A percentile compares a stretch with the other conserved stretches of the same genome.
phyloP scores from a whole-genome alignment of 176 grass and related monocot genomes.

The Coix lacrymajobi region DNA sequence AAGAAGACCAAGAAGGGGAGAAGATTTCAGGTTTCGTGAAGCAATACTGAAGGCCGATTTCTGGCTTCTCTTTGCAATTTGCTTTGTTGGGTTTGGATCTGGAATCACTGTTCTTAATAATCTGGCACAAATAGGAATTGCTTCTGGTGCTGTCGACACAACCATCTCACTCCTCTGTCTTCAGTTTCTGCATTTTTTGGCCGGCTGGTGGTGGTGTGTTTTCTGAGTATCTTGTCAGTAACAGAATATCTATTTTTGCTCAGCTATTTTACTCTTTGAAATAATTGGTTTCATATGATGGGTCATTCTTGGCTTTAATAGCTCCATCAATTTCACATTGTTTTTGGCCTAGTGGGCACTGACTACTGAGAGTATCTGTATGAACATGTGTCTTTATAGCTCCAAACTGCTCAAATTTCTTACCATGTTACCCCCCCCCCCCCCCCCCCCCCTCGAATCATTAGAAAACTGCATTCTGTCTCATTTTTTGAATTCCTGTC shows the following conservation, averaged over 20 bases:
- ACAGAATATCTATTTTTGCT: slow-evolving; percentile 3
- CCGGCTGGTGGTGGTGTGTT: slow-evolving; percentile 62
- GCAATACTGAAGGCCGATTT: slow-evolving; percentile 90
- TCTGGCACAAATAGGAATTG: slow-evolving; percentile 87
- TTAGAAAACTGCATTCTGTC: neutral
- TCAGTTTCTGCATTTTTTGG: slow-evolving; percentile 96
- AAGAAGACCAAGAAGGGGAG: slow-evolving; percentile 76
- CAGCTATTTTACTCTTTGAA: neutral
- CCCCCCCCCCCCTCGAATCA: neutral
- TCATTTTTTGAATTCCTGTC: neutral
- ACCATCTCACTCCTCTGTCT: slow-evolving; percentile 66
- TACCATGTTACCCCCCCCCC: neutral
- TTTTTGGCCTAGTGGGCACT: neutral
- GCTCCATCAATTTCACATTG: neutral
- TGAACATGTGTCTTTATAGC: neutral
- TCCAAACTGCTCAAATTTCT: neutral
- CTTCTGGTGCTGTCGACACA: slow-evolving; percentile 67
- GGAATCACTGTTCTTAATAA: slow-evolving; percentile 91
- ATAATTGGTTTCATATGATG: neutral
- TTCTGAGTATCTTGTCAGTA: slow-evolving; percentile 88
- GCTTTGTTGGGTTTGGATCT: slow-evolving; percentile 80
- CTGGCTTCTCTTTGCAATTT: slow-evolving; percentile 82
- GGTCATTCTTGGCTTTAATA: neutral
- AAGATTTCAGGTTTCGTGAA: slow-evolving; percentile 90
- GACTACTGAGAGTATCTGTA: neutral